Conservation (phyloP, 2,329 filamentous ascomycete species). For the Hyphodiscus sp. region DNA sequence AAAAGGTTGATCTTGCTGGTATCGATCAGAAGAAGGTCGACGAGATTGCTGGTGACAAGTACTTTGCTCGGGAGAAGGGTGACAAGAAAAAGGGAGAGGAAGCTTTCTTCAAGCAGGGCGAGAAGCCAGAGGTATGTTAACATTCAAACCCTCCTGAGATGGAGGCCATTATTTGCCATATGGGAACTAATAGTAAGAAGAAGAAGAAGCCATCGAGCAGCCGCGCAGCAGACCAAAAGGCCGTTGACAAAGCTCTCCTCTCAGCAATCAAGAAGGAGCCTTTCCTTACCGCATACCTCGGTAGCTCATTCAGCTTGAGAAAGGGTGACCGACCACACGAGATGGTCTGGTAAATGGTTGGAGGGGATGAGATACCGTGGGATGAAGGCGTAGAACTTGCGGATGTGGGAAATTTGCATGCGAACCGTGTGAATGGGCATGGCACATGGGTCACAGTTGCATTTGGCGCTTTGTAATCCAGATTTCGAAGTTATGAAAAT, state of each 20-base stretch:
- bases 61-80: constrained; percentile 94
- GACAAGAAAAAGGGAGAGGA: constrained; percentile 96
- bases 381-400: constrained; percentile 29
- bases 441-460: constrained; percentile 52
- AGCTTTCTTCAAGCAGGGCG: constrained; percentile 98
- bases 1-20: constrained; percentile 76
- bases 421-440: constrained; percentile 45
- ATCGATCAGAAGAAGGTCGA: constrained; percentile 88
- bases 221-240: constrained; percentile 96
- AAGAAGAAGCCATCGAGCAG: constrained; percentile 94
- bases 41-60: constrained; percentile 66
- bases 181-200: constrained; percentile 44
- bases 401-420: constrained; percentile 49
- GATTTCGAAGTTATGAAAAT: constrained; percentile 31
- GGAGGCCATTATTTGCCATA: not conserved
- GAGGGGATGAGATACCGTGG: constrained; percentile 13
- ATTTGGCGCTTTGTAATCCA: constrained; percentile 31
- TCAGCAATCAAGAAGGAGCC: constrained; percentile 98
- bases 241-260: constrained; percentile 92
- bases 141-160: not conserved
- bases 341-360: constrained; percentile 86
- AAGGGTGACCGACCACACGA: constrained; percentile 99
- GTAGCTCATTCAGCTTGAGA: constrained; percentile 94
- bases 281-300: constrained; percentile 87
- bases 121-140: constrained; percentile 83